Conservation (phyloP, 2,329 filamentous ascomycete genomes). For the Sarocladium kiliense region DNA sequence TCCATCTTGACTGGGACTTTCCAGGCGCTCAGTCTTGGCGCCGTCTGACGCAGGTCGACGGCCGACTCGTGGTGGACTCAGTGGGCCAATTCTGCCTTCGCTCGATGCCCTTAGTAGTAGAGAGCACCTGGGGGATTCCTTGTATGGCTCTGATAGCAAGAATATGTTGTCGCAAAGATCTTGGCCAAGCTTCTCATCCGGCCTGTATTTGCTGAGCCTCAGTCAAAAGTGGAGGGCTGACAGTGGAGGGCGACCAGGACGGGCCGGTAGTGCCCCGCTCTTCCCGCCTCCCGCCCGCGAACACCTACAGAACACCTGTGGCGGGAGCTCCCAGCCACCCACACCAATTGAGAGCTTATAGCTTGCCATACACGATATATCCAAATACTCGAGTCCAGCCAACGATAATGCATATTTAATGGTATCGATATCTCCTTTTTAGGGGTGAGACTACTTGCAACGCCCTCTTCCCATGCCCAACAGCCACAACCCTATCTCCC, state of each 20-base stretch:
- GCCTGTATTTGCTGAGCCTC: neutral
- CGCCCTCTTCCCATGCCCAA: neutral
- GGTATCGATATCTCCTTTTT: slow-evolving; percentile 8
- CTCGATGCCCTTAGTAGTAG: too few species aligned
- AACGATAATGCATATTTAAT: neutral
- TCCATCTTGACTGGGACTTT: slow-evolving; percentile 38
- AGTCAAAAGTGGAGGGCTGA: neutral
- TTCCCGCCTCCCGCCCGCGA: slow-evolving; percentile 8
- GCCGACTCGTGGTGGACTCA: too few species aligned
- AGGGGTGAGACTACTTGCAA: slow-evolving; percentile 2
- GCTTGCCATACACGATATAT: too few species aligned
- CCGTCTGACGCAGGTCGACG: neutral
- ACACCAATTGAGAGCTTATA: neutral
- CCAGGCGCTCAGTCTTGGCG: neutral
- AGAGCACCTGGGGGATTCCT: too few species aligned
- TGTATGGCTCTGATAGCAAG: too few species aligned
- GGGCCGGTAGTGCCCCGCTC: slow-evolving; percentile 1
- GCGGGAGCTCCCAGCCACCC: neutral
- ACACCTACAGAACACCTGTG: neutral
- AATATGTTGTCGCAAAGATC: neutral
- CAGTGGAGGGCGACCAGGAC: neutral
- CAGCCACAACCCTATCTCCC: neutral
- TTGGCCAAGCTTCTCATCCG: neutral
- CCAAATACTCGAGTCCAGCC: too few species aligned
- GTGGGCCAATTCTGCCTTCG: neutral